These are phyloP conservation scores for Borovskyia barvae DNA, from an alignment of 208 protist genomes.

Conservation along the genomic window DNA sequence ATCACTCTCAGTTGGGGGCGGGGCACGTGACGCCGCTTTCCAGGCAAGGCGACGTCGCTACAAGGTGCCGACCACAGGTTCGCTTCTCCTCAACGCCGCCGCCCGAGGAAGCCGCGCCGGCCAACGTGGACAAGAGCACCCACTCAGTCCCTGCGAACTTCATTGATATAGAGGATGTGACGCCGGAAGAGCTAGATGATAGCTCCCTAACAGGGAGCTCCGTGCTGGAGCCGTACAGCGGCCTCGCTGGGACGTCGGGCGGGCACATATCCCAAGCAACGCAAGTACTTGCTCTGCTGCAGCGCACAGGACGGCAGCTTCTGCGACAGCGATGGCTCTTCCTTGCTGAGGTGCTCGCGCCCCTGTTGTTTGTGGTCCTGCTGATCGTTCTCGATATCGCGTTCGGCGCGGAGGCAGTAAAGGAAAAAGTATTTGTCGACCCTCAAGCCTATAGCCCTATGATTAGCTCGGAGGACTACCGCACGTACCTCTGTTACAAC, in stretches of 20 bases:
- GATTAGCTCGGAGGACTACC: conserved; percentile 26
- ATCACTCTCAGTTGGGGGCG: no score
- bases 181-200: neutral
- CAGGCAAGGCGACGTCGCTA: no score
- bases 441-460: neutral
- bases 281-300: conserved; percentile 34
- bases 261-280: conserved; percentile 5
- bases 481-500: conserved; percentile 27
- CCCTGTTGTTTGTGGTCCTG: conserved; percentile 46
- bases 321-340: conserved; percentile 24
- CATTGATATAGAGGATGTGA: neutral
- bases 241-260: conserved; percentile 12
- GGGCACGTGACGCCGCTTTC: no score
- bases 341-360: conserved; percentile 36
- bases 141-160: no score
- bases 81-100: no score
- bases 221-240: conserved; percentile 23
- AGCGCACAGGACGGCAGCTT: conserved; percentile 37
- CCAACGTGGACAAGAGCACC: no score
- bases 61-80: no score
- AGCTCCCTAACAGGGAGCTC: no score
- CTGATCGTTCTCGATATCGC: conserved; percentile 38
- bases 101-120: no score
- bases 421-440: conserved; percentile 4
- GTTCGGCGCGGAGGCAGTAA: conserved; percentile 26